These are phyloP conservation scores for Kwoniella dejecticola DNA, from an alignment of 768 basidiomycete species.

Conservation along the genomic window DNA sequence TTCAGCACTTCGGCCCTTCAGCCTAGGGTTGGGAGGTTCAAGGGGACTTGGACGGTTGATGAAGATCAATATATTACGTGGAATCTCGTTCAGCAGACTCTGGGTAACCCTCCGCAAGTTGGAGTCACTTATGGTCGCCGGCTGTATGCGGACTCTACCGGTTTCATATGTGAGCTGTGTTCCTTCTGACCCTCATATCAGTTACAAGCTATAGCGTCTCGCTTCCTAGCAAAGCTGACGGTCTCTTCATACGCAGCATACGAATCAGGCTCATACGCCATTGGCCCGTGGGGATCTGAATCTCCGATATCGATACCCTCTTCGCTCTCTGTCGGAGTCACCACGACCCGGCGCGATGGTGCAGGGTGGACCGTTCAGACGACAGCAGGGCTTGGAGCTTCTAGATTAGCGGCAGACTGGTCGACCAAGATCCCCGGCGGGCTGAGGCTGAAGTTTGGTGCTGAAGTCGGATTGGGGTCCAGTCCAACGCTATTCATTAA, in stretches of 20 bases:
- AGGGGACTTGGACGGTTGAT: slow-evolving; percentile 48
- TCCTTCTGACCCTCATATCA: background rate
- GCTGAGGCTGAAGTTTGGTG: slow-evolving; percentile 51
- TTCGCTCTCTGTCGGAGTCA: slow-evolving; percentile 49
- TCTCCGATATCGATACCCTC: slow-evolving; percentile 41
- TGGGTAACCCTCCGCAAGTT: slow-evolving; percentile 52
- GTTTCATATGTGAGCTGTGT: slow-evolving; percentile 48
- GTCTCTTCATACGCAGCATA: slow-evolving; percentile 23
- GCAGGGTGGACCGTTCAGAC: slow-evolving; percentile 54
- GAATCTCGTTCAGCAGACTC: slow-evolving; percentile 49
- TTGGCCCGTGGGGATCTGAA: slow-evolving; percentile 54
- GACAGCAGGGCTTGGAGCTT: slow-evolving; percentile 41
- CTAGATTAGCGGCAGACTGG: slow-evolving; percentile 47
- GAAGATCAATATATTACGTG: slow-evolving; percentile 44
- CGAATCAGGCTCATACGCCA: slow-evolving; percentile 51
- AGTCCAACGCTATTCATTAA: slow-evolving; percentile 49
- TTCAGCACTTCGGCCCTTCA: slow-evolving; percentile 50
- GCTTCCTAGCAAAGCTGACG: slow-evolving; percentile 3
- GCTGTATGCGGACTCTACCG: slow-evolving; percentile 53
- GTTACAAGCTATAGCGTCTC: background rate
- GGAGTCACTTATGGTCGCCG: slow-evolving; percentile 52
- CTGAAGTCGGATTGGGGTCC: slow-evolving; percentile 30
- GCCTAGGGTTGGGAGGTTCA: slow-evolving; percentile 43
- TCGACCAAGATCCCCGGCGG: slow-evolving; percentile 48
- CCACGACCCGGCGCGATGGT: slow-evolving; percentile 38